phyloP scores from a whole-genome alignment of 192 early-diverging fungal species.

The Chytriomyces confervae region DNA sequence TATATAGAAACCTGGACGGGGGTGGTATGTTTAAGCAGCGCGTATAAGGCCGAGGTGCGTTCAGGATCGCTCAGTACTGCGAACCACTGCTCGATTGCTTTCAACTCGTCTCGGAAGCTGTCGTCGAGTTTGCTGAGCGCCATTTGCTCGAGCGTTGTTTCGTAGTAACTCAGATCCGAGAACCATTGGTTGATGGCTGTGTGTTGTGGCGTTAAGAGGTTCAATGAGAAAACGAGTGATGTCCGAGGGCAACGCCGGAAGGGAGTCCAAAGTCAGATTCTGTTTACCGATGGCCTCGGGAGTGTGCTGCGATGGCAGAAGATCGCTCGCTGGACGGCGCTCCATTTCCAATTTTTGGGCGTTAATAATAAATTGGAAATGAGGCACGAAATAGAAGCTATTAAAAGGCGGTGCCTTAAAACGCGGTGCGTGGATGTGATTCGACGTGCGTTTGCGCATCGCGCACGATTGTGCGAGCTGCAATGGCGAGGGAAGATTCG shows the following conservation, averaged over 20 bases:
- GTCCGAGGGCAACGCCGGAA: background rate
- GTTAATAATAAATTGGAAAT: too few species aligned
- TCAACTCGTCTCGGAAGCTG: constrained; percentile 82
- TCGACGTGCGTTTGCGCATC: too few species aligned
- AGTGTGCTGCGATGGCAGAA: constrained; percentile 7
- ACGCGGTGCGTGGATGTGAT: too few species aligned
- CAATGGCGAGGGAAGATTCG: too few species aligned
- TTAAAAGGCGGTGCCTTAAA: too few species aligned
- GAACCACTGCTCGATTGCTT: constrained; percentile 95
- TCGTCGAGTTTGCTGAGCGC: constrained; percentile 59
- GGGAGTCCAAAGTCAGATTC: background rate
- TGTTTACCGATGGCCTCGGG: constrained; percentile 13
- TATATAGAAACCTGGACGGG: too few species aligned
- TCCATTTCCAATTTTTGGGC: background rate
- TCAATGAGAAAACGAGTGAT: background rate
- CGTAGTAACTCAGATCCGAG: constrained; percentile 89
- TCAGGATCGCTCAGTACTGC: constrained; percentile 86
- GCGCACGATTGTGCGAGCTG: too few species aligned
- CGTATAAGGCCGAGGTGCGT: constrained; percentile 90
- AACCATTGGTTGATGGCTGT: constrained; percentile 87
- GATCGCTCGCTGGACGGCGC: constrained; percentile 6
- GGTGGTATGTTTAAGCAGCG: constrained; percentile 69
- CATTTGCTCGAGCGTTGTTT: constrained; percentile 92
- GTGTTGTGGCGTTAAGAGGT: background rate
- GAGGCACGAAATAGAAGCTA: too few species aligned